A percentile compares a stretch with the other conserved stretches of the same genome.
These are phyloP conservation scores for Leccinellum luteum DNA, from an alignment of 768 basidiomycete genomes.

Conservation along the genomic window DNA sequence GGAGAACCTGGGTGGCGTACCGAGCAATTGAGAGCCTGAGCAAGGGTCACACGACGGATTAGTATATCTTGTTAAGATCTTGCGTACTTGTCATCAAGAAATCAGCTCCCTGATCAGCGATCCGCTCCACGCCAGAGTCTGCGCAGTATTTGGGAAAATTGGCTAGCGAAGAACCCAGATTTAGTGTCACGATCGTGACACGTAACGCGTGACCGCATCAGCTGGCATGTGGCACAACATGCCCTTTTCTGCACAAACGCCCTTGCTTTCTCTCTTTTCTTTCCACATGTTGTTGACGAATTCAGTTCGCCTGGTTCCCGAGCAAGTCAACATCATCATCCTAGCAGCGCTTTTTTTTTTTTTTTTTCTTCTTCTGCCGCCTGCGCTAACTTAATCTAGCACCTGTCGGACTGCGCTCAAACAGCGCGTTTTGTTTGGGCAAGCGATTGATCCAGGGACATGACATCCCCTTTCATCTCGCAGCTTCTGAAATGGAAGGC, in stretches of 20 bases:
- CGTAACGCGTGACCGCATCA: slow-evolving; percentile 15
- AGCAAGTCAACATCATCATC: not conserved
- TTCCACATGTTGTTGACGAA: slow-evolving; percentile 3
- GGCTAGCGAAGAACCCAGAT: slow-evolving; percentile 10
- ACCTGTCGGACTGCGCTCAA: slow-evolving; percentile 22
- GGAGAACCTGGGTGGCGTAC: slow-evolving; percentile 5
- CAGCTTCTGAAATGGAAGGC: slow-evolving; percentile 33
- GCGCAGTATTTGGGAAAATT: slow-evolving; percentile 9
- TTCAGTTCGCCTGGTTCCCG: slow-evolving; percentile 3
- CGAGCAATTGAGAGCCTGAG: not conserved
- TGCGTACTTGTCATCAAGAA: slow-evolving; percentile 1
- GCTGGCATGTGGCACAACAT: not conserved
- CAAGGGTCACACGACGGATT: not conserved
- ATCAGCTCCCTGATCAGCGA: slow-evolving; percentile 16
- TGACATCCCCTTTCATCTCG: slow-evolving; percentile 27
- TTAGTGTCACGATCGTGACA: slow-evolving; percentile 18
- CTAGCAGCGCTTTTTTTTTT: not conserved
- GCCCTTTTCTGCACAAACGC: not conserved
- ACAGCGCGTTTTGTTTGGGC: slow-evolving; percentile 23
- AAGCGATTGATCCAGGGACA: slow-evolving; percentile 32
- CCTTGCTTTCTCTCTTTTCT: not conserved
- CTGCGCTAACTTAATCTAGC: slow-evolving; percentile 7
- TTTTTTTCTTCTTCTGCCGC: not conserved
- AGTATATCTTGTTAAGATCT: slow-evolving; percentile 14
- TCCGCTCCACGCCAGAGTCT: slow-evolving; percentile 1